Conservation (phyloP, 306 rosid species). For the Ammopiptanthus mongolicus region DNA sequence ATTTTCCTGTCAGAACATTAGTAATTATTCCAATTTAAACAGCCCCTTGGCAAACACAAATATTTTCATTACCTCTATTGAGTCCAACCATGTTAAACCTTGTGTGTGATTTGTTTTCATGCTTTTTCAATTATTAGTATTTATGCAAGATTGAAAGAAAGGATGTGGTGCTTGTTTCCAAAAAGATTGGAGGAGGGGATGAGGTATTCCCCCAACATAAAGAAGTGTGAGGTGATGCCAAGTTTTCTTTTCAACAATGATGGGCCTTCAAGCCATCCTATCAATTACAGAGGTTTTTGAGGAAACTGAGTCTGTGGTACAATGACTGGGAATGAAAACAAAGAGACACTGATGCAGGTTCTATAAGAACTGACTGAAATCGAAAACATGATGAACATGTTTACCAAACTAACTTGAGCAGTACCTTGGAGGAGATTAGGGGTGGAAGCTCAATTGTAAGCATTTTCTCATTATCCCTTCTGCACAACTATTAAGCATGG, state of each 20-base stretch:
- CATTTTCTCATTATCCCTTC: conserved; percentile 61
- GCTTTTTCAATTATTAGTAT: no score
- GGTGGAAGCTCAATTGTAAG: conserved; percentile 74
- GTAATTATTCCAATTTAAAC: neutral
- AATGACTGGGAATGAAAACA: conserved; percentile 16
- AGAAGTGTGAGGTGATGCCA: conserved; percentile 59
- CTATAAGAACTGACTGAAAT: conserved; percentile 69
- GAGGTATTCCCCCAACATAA: neutral
- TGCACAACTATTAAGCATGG: conserved; percentile 35
- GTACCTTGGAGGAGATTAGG: conserved; percentile 59
- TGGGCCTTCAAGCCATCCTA: conserved; percentile 26
- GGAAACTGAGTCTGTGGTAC: conserved; percentile 34
- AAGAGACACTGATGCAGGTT: conserved; percentile 31
- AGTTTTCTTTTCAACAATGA: conserved; percentile 52
- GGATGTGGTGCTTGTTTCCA: no score
- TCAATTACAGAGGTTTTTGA: conserved; percentile 25
- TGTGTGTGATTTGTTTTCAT: no score
- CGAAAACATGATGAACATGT: conserved; percentile 59
- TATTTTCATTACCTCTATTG: neutral
- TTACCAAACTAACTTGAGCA: conserved; percentile 47
- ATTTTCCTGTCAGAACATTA: no score
- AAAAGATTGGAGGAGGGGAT: no score
- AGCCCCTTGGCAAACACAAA: neutral
- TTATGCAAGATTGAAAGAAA: no score
- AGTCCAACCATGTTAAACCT: no score